Percentiles rank a stretch among this genome's conserved stretches.
Conservation (phyloP, 371 early-diverging fungal genomes). For the Lichtheimia ornata region DNA sequence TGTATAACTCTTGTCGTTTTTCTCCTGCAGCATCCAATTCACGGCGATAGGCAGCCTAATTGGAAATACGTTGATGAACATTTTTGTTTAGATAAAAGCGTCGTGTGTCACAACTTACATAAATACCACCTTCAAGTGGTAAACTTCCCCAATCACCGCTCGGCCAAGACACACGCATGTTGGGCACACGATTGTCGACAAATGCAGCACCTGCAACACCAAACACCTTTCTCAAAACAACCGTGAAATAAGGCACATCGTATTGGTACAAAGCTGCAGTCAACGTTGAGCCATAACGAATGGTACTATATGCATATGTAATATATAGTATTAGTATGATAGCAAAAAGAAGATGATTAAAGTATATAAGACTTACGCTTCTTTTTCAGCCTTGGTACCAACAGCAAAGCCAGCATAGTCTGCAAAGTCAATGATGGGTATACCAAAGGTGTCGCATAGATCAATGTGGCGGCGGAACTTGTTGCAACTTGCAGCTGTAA, state of each 20-base stretch:
- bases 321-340: no score
- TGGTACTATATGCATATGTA: slow-evolving; percentile 30
- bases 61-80: no score
- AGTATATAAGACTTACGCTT: slow-evolving; percentile 33
- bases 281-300: slow-evolving; percentile 45
- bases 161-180: slow-evolving; percentile 49
- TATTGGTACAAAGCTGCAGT: slow-evolving; percentile 49
- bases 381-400: slow-evolving; percentile 46
- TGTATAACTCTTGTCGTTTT: slow-evolving; percentile 42
- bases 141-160: slow-evolving; percentile 48
- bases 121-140: slow-evolving; percentile 47
- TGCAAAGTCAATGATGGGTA: slow-evolving; percentile 46
- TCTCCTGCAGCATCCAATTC: slow-evolving; percentile 48
- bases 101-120: slow-evolving; percentile 13
- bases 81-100: background rate
- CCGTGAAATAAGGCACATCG: slow-evolving; percentile 47
- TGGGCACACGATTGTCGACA: slow-evolving; percentile 45
- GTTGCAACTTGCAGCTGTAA: slow-evolving; percentile 35
- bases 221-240: slow-evolving; percentile 48
- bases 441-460: slow-evolving; percentile 46
- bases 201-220: slow-evolving; percentile 56
- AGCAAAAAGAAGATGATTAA: background rate
- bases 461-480: slow-evolving; percentile 51
- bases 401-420: slow-evolving; percentile 52
- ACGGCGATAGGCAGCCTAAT: slow-evolving; percentile 43